Evolutionary conservation across 176 grass and related monocot species (phyloP), one percentile per base, ranked within the genome.

Genomic region (Triticum aestivum): DNA sequence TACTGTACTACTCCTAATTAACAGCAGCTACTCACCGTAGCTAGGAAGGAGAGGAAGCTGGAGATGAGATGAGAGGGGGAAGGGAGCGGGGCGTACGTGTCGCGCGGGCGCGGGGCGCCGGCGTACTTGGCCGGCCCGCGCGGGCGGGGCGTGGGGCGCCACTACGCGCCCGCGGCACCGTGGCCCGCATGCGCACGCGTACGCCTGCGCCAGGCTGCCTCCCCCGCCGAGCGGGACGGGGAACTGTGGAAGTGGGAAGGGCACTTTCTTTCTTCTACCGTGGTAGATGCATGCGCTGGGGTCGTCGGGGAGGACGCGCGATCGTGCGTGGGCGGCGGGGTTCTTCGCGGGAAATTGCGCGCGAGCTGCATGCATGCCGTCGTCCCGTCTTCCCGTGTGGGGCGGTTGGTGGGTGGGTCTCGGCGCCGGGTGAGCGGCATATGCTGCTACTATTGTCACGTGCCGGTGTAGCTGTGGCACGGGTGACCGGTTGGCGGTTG

Each of bases 161-260:
- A 58, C 30, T 17, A 17, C 49, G 49, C 49, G 49, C 8, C 42
- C 42, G 42, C 42, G 51, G 30, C 23, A 26, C 32, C 39, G 68
- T 59, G 65, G n/a, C 67, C 67, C n/a, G 81, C 49, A 74, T 74
- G 61, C 12, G 45, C 1, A 1, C 1, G 45, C 12, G 79, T 65
- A 18, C 79, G 79, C 54, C 18, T 59, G 7, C 17, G 79, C 79
- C 79, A 62, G 54, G 20, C 33, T 79, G 54, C 76, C 73, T 17
- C 73, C 32, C 21, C 49, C 23, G 27, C 47, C 15, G 47, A 18
- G 70, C 11, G 37, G 38, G 67, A 21, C 42, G 24, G 45, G 49
- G 7, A 56, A 21, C 47, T 5, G 75, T 23, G 51, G 27, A 33
- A 3, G 27, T 3, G 4, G 9, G 21, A 37, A 30, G 20, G 34